Conservation (phyloP, 192 early-diverging fungal species). For the Coemansia umbellata region DNA sequence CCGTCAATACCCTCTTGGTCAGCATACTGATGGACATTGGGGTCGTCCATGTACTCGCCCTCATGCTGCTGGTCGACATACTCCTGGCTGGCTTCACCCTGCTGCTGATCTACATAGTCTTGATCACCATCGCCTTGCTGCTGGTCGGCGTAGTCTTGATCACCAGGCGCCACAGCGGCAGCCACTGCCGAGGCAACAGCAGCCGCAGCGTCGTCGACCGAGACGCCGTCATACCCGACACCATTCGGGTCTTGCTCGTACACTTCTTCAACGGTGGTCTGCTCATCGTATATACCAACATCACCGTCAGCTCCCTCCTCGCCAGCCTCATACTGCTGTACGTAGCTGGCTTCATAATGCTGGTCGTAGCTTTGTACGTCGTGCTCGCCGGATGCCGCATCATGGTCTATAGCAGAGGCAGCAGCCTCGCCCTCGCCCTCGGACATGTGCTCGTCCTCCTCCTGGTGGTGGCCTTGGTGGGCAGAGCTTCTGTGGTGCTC, state of each 20-base stretch:
- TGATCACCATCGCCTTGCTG: conserved; percentile 23
- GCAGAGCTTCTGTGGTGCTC: not conserved
- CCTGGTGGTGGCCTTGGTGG: conserved; percentile 5
- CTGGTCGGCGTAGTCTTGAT: conserved; percentile 34
- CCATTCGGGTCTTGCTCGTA: conserved; percentile 26
- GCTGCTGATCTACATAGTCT: conserved; percentile 31
- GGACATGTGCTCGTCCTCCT: conserved; percentile 24
- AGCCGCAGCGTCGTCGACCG: conserved; percentile 20
- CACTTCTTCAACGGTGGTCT: conserved; percentile 23
- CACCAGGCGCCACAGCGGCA: conserved; percentile 1
- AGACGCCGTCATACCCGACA: conserved; percentile 13
- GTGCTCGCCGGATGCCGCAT: conserved; percentile 1
- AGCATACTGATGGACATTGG: conserved; percentile 21
- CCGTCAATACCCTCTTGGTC: conserved; percentile 11
- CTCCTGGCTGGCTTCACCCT: conserved; percentile 14
- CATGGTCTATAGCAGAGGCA: not conserved
- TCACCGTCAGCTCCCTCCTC: conserved; percentile 25
- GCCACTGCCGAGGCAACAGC: conserved; percentile 28
- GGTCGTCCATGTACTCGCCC: conserved; percentile 31
- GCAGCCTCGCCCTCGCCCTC: conserved; percentile 6
- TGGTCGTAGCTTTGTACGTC: conserved; percentile 32
- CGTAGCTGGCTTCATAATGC: conserved; percentile 30
- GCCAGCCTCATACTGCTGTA: conserved; percentile 28
- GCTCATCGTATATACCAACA: conserved; percentile 29
- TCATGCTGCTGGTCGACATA: conserved; percentile 17